phyloP scores from a whole-genome alignment of 2,329 filamentous ascomycete genomes.

The Trichoderma koningiopsis region DNA sequence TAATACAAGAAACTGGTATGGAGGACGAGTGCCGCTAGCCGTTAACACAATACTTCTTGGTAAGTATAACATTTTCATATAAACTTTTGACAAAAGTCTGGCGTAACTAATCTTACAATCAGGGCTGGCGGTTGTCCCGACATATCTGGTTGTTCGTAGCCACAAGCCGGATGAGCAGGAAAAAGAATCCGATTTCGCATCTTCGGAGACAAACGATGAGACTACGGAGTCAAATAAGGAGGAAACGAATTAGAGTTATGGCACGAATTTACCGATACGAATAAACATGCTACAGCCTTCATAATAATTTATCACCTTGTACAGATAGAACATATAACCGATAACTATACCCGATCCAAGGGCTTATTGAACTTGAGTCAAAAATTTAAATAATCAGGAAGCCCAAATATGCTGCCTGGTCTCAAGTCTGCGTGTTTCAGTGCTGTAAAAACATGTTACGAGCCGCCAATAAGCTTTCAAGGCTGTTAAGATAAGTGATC shows the following conservation, averaged over 20 bases:
- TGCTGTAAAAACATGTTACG: not conserved
- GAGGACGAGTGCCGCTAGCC: constrained; percentile 43
- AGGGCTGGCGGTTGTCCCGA: constrained; percentile 17
- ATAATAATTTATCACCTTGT: not conserved
- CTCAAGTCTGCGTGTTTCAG: not conserved
- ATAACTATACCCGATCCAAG: not conserved
- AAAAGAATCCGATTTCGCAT: not conserved
- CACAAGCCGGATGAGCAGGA: not conserved
- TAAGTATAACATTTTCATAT: constrained; percentile 28
- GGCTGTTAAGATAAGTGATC: not conserved
- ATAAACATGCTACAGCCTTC: not conserved
- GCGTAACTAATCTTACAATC: not conserved
- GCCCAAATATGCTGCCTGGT: not conserved
- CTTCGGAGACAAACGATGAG: not conserved
- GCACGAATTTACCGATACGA: not conserved
- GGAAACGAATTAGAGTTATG: not conserved
- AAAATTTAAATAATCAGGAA: not conserved
- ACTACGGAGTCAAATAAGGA: not conserved
- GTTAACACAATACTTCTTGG: constrained; percentile 45
- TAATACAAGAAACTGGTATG: constrained; percentile 43
- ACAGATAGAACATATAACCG: not conserved
- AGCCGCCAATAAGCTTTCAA: not conserved
- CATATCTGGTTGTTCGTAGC: constrained; percentile 5
- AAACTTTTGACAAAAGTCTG: not conserved
- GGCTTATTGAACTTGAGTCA: not conserved